These are phyloP conservation scores for Eimeria brunetti DNA, from an alignment of 169 alveolate genomes.

Conservation along the genomic window DNA sequence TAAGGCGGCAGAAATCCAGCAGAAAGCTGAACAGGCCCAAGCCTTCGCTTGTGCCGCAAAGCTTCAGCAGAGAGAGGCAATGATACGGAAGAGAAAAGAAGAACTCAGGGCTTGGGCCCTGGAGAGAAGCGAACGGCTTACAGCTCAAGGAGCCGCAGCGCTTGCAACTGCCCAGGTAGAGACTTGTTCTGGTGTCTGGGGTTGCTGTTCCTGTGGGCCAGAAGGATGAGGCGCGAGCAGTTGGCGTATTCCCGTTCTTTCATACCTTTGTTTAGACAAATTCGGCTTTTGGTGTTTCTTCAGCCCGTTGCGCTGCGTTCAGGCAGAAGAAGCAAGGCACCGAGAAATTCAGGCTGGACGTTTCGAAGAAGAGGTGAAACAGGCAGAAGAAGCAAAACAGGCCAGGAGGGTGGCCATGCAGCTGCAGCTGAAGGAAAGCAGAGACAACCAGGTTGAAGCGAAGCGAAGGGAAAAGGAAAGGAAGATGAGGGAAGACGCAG, in stretches of 20 bases:
- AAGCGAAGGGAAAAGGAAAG: slow-evolving; percentile 16
- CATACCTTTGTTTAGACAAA: not conserved
- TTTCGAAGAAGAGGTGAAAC: slow-evolving; percentile 28
- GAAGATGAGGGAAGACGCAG: slow-evolving; percentile 10
- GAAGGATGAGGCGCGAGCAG: not conserved
- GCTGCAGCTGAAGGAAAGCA: slow-evolving; percentile 45
- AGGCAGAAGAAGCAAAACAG: slow-evolving; percentile 58
- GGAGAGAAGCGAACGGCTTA: slow-evolving; percentile 49
- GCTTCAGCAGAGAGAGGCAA: slow-evolving; percentile 40
- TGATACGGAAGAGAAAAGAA: slow-evolving; percentile 36
- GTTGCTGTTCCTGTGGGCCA: not conserved
- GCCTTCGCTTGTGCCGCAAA: slow-evolving; percentile 54
- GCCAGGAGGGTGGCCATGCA: not conserved
- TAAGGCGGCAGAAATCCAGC: slow-evolving; percentile 21
- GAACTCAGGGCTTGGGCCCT: slow-evolving; percentile 49
- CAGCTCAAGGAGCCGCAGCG: slow-evolving; percentile 56
- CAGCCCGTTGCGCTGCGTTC: not conserved
- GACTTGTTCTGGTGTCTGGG: not conserved
- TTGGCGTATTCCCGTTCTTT: not conserved
- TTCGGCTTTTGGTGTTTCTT: not conserved
- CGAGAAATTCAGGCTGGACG: slow-evolving; percentile 21
- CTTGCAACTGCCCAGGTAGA: slow-evolving; percentile 52
- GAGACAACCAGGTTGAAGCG: slow-evolving; percentile 41
- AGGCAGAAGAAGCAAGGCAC: slow-evolving; percentile 43
- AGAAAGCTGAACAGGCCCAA: slow-evolving; percentile 32